A percentile compares a stretch with the other conserved stretches of the same genome.
Evolutionary conservation across 495 filamentous ascomycete genomes (phyloP).

Genomic region (Diplogelasinospora grovesii): DNA sequence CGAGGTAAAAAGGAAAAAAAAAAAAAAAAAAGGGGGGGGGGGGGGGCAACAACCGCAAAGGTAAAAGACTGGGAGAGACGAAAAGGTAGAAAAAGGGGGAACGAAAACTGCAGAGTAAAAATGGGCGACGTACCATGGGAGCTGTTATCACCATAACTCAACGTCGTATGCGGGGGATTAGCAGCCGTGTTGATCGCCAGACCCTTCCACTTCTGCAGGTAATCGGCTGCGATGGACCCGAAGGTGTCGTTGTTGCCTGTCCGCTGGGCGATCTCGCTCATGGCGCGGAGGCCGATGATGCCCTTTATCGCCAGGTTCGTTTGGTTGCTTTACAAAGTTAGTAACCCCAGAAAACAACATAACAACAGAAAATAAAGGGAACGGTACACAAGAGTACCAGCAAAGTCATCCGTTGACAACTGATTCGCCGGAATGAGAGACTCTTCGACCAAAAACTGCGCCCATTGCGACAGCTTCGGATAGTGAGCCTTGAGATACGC

Average conservation of each 20-base stretch:
- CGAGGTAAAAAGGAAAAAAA: too few relatives aligned
- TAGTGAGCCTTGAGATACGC: conserved; percentile 53
- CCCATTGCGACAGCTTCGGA: conserved; percentile 76
- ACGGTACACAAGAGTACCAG: conserved; percentile 64
- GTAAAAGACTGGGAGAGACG: neutral
- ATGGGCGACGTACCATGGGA: conserved; percentile 35
- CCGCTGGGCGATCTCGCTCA: conserved; percentile 67
- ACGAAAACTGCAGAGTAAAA: neutral
- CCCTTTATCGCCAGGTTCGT: conserved; percentile 93
- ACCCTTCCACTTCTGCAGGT: conserved; percentile 70
- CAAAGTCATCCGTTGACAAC: conserved; percentile 91
- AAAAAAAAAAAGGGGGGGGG: too few relatives aligned
- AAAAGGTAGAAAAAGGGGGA: neutral
- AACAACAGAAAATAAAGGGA: conserved; percentile 4
- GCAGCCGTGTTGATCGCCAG: conserved; percentile 66
- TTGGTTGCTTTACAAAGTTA: conserved; percentile 50
- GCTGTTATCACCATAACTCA: conserved; percentile 42
- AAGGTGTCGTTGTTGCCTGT: conserved; percentile 56
- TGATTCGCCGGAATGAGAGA: conserved; percentile 76
- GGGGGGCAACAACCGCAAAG: too few relatives aligned
- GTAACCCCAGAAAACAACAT: neutral
- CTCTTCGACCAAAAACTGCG: conserved; percentile 74
- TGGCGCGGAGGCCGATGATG: conserved; percentile 89
- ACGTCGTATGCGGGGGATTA: conserved; percentile 62
- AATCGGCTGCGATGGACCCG: conserved; percentile 59